These are phyloP conservation scores for Trichoderma erinaceum DNA, from an alignment of 495 filamentous ascomycete genomes.

Conservation along the genomic window DNA sequence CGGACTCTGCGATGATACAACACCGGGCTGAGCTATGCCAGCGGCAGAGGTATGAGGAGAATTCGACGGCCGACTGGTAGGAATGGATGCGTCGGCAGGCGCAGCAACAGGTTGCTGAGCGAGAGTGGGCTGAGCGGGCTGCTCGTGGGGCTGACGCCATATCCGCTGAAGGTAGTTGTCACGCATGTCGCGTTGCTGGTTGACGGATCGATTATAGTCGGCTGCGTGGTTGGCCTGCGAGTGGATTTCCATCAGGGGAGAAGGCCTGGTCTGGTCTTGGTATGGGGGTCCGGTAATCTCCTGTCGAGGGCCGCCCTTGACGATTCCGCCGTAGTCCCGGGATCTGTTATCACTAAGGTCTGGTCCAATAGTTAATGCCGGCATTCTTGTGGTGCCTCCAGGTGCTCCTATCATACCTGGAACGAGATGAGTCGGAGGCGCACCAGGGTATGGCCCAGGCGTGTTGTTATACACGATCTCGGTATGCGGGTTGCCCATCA, in stretches of 20 bases:
- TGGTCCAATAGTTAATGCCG: slow-evolving; percentile 77
- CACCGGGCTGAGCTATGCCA: slow-evolving; percentile 32
- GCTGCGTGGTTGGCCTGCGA: slow-evolving; percentile 83
- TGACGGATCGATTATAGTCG: slow-evolving; percentile 81
- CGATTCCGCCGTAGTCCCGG: slow-evolving; percentile 74
- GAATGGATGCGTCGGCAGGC: slow-evolving; percentile 34
- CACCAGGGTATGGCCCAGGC: slow-evolving; percentile 50
- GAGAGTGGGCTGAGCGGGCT: slow-evolving; percentile 48
- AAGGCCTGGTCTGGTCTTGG: slow-evolving; percentile 77
- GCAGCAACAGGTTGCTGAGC: slow-evolving; percentile 40
- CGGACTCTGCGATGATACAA: slow-evolving; percentile 45
- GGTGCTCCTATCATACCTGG: slow-evolving; percentile 62
- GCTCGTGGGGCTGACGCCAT: slow-evolving; percentile 73
- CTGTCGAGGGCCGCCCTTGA: slow-evolving; percentile 68
- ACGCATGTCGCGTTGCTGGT: slow-evolving; percentile 66
- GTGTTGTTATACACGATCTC: slow-evolving; percentile 81
- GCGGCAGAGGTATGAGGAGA: slow-evolving; percentile 42
- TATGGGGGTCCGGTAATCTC: slow-evolving; percentile 86
- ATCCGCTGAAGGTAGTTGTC: slow-evolving; percentile 67
- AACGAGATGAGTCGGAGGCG: slow-evolving; percentile 59
- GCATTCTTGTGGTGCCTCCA: slow-evolving; percentile 62
- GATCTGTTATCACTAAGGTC: slow-evolving; percentile 70
- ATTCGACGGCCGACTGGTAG: slow-evolving; percentile 44
- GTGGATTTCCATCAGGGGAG: slow-evolving; percentile 73
- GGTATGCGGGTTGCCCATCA: slow-evolving; percentile 58